Conservation (phyloP, 2,329 filamentous ascomycete species). For the Cordyceps farinosa region DNA sequence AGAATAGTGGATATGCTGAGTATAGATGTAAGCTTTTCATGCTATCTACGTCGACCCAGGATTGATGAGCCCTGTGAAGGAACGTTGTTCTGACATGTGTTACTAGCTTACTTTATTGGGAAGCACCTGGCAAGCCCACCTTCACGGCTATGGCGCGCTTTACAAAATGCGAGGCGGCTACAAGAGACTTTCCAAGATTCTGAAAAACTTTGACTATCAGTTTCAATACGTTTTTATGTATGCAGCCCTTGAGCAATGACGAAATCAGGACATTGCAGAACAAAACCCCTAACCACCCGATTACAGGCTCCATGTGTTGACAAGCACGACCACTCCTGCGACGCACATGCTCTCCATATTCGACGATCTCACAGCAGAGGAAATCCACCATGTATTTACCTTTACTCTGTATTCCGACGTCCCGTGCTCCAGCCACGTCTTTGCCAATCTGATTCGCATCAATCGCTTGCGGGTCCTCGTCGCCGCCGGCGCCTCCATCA, state of each 20-base stretch:
- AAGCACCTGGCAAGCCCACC: conserved; percentile 13
- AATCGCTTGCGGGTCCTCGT: conserved; percentile 12
- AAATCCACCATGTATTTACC: conserved; percentile 4
- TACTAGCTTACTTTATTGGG: conserved; percentile 5
- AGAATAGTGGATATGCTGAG: conserved; percentile 10
- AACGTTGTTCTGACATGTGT: not conserved
- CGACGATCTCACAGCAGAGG: conserved; percentile 1
- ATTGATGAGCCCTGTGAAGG: not conserved
- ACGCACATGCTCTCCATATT: conserved; percentile 4
- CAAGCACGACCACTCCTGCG: conserved; percentile 12
- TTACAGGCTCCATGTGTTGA: conserved; percentile 1
- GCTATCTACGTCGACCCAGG: not conserved
- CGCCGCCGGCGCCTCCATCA: conserved; percentile 1
- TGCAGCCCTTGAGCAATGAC: not conserved
- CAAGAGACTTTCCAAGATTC: not conserved
- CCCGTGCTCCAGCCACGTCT: conserved; percentile 10
- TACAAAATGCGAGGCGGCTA: conserved; percentile 13
- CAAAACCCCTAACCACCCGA: not conserved
- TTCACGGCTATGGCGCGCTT: conserved; percentile 8
- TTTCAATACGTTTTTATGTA: conserved; percentile 14
- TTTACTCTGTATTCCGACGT: conserved; percentile 5
- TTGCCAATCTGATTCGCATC: conserved; percentile 3
- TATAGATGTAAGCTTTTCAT: conserved; percentile 6
- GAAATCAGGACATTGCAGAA: not conserved
- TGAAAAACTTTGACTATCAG: not conserved